These are phyloP conservation scores for Juglanconis oblonga DNA, from an alignment of 2,329 filamentous ascomycete species.

Conservation along the genomic window DNA sequence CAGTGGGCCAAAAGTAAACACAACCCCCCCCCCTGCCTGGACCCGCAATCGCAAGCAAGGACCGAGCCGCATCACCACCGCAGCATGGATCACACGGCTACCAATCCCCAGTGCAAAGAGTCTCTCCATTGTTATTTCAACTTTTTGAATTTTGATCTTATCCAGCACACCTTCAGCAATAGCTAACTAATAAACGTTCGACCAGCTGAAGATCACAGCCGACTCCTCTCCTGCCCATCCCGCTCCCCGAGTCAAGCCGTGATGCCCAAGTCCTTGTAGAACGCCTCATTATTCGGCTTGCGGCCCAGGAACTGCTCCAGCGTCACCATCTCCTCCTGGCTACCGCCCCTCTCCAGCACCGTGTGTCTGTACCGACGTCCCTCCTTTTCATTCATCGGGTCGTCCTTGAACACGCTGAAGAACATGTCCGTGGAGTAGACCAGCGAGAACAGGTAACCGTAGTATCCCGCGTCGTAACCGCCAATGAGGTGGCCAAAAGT, in stretches of 20 bases:
- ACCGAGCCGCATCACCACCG: not conserved
- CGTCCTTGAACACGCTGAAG: conserved; percentile 70
- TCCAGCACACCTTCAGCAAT: not conserved
- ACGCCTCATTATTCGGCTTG: conserved; percentile 73
- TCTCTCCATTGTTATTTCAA: too few species aligned
- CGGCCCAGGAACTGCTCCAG: conserved; percentile 75
- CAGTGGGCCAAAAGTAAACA: conserved; percentile 7
- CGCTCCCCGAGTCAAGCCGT: conserved; percentile 20
- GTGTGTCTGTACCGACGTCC: conserved; percentile 75
- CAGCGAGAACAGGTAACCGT: conserved; percentile 70
- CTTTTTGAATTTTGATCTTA: too few species aligned
- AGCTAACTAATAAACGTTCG: not conserved
- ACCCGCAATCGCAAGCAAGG: not conserved
- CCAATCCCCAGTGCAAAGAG: too few species aligned
- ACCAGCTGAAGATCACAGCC: not conserved
- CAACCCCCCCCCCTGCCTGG: not conserved
- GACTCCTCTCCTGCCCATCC: not conserved
- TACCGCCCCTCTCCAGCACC: conserved; percentile 74
- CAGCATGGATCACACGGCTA: not conserved
- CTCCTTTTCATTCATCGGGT: conserved; percentile 74
- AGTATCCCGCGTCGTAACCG: conserved; percentile 83
- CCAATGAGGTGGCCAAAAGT: conserved; percentile 81
- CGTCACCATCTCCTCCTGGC: conserved; percentile 77
- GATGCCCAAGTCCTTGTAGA: conserved; percentile 73
- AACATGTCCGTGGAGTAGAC: conserved; percentile 89